Evolutionary conservation across 2,329 filamentous ascomycete genomes (phyloP).

Genomic region (Fusarium subtropicale): DNA sequence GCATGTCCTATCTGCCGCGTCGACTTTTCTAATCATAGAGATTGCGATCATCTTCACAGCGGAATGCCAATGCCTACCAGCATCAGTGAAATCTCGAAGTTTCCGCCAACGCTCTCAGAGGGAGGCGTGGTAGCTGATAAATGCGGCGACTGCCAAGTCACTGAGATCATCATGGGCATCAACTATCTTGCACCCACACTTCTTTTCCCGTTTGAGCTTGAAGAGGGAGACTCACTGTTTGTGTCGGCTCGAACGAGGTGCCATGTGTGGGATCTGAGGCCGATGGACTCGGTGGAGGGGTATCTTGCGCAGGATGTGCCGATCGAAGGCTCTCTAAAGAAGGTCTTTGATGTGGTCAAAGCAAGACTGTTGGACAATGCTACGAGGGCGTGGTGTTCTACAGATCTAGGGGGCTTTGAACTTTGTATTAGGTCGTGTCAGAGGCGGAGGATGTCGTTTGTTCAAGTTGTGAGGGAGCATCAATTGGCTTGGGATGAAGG

Average conservation of each 20-base stretch:
- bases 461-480: background rate
- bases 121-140: conserved; percentile 1
- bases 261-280: too few species aligned
- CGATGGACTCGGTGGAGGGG: background rate
- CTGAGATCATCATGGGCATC: conserved; percentile 1
- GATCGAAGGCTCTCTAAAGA: background rate
- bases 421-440: background rate
- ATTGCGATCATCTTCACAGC: conserved; percentile 1
- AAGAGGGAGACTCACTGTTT: background rate
- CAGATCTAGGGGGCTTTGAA: conserved; percentile 1
- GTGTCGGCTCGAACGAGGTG: background rate
- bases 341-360: background rate
- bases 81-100: background rate
- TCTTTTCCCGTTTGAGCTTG: background rate
- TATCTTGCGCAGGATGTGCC: background rate
- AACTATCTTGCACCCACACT: background rate
- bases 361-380: background rate
- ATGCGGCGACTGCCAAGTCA: conserved; percentile 19
- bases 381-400: conserved; percentile 5
- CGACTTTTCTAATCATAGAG: background rate
- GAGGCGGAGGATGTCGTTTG: background rate
- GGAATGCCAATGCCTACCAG: conserved; percentile 22
- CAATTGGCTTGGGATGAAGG: background rate
- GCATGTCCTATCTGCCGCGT: conserved; percentile 18
- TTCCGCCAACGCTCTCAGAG: conserved; percentile 1